Evolutionary conservation across 495 filamentous ascomycete genomes (phyloP).

Genomic region (Podospora australis): DNA sequence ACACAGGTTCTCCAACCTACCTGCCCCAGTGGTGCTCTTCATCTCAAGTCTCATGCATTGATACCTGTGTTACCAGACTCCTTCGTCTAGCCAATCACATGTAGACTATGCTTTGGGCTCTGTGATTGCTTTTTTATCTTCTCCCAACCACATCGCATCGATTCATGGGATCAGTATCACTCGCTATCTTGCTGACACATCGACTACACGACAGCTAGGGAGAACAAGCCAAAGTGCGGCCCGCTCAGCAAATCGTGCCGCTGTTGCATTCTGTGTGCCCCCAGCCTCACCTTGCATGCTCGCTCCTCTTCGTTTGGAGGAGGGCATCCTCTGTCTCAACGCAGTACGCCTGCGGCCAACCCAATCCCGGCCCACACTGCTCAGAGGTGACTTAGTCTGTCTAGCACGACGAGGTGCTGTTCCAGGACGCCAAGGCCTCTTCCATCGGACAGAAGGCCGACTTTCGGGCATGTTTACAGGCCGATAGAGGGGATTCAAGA

Average conservation of each 20-base stretch:
- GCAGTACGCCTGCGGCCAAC: slow-evolving; percentile 7
- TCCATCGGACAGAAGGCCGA: too few relatives aligned
- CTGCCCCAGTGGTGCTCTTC: slow-evolving; percentile 13
- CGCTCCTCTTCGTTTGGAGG: slow-evolving; percentile 7
- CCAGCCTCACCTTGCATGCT: slow-evolving; percentile 14
- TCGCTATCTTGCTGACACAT: slow-evolving; percentile 9
- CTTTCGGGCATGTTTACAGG: too few relatives aligned
- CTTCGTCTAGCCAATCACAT: slow-evolving; percentile 14
- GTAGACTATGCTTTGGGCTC: neutral
- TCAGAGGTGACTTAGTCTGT: neutral
- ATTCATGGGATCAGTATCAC: neutral
- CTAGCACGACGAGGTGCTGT: too few relatives aligned
- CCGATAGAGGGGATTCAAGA: too few relatives aligned
- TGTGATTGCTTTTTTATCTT: slow-evolving; percentile 16
- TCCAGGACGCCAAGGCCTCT: too few relatives aligned
- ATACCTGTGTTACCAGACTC: slow-evolving; percentile 29
- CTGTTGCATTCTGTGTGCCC: slow-evolving; percentile 21
- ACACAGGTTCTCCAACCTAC: too few relatives aligned
- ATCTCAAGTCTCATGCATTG: slow-evolving; percentile 25
- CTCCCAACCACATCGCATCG: slow-evolving; percentile 3
- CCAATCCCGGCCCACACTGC: slow-evolving; percentile 2
- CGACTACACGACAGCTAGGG: neutral
- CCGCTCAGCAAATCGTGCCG: slow-evolving; percentile 17
- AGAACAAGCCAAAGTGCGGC: slow-evolving; percentile 7
- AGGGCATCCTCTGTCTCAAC: slow-evolving; percentile 1